These are phyloP conservation scores for Nothophoma quercina DNA, from an alignment of 2,329 filamentous ascomycete genomes.

Conservation along the genomic window DNA sequence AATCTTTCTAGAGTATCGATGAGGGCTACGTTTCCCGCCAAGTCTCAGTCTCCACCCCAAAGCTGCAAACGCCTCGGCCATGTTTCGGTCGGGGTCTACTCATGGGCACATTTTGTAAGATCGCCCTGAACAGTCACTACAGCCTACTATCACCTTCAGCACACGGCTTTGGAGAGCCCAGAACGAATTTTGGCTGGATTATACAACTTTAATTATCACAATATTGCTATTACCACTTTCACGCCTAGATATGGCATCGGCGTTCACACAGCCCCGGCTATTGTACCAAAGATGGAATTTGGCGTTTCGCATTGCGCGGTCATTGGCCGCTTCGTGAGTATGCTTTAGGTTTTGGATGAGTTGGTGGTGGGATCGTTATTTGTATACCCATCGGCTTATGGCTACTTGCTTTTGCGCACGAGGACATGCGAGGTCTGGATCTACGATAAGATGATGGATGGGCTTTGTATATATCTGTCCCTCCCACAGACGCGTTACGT, in stretches of 20 bases:
- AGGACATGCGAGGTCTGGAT: conserved; percentile 13
- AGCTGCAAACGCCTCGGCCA: too few species aligned
- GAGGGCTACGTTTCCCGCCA: too few species aligned
- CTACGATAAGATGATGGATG: neutral
- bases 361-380: conserved; percentile 32
- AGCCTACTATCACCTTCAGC: conserved; percentile 10
- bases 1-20: conserved; percentile 61
- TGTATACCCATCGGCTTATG: conserved; percentile 48
- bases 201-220: conserved; percentile 14
- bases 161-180: neutral
- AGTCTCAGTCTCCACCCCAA: too few species aligned
- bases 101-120: too few species aligned
- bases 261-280: conserved; percentile 4
- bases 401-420: conserved; percentile 22
- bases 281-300: conserved; percentile 16
- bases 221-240: conserved; percentile 14
- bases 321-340: conserved; percentile 15
- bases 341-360: conserved; percentile 22
- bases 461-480: conserved; percentile 14
- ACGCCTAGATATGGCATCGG: conserved; percentile 11
- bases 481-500: conserved; percentile 1
- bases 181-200: neutral
- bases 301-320: conserved; percentile 27
- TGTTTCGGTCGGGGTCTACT: too few species aligned
- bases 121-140: conserved; percentile 4